A percentile compares a stretch with the other conserved stretches of the same genome.
phyloP scores from a whole-genome alignment of 768 basidiomycete genomes.

The Boletus patriciae region DNA sequence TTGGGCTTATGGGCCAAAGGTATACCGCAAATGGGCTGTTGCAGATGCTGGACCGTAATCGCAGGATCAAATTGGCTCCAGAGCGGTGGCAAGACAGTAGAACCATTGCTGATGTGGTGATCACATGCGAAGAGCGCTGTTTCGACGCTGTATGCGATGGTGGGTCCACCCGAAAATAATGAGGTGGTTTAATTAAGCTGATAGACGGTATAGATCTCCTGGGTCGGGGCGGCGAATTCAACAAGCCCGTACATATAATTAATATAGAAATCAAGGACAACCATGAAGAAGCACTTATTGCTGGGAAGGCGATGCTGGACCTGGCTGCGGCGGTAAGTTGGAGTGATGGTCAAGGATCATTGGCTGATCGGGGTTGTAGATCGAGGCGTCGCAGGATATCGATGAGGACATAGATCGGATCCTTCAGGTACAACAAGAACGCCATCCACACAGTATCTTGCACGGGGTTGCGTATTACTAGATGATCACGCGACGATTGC shows the following conservation, averaged over 20 bases:
- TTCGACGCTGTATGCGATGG: slow-evolving; percentile 99
- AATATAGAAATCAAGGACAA: slow-evolving; percentile 99
- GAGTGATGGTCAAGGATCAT: not conserved
- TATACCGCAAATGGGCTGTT: slow-evolving; percentile 93
- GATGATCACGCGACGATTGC: slow-evolving; percentile 27
- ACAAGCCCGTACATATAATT: slow-evolving; percentile 92
- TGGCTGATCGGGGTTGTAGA: slow-evolving; percentile 46
- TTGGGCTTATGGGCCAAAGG: slow-evolving; percentile 41
- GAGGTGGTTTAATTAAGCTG: slow-evolving; percentile 12
- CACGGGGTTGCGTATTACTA: slow-evolving; percentile 93
- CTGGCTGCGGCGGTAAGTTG: slow-evolving; percentile 80
- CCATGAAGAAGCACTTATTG: slow-evolving; percentile 96
- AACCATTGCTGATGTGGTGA: slow-evolving; percentile 91
- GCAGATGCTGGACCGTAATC: slow-evolving; percentile 95
- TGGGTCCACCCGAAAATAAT: slow-evolving; percentile 38
- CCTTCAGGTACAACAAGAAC: slow-evolving; percentile 79
- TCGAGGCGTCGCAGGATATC: slow-evolving; percentile 81
- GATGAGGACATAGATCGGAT: slow-evolving; percentile 91
- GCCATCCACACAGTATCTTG: slow-evolving; percentile 87
- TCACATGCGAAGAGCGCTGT: slow-evolving; percentile 98
- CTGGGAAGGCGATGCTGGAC: slow-evolving; percentile 93
- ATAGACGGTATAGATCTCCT: slow-evolving; percentile 64
- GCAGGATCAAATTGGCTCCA: slow-evolving; percentile 87
- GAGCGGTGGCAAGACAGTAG: slow-evolving; percentile 96
- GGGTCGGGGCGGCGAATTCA: slow-evolving; percentile 84